Evolutionary conservation across 2,329 filamentous ascomycete genomes (phyloP).

Genomic region (Fusarium sp.): DNA sequence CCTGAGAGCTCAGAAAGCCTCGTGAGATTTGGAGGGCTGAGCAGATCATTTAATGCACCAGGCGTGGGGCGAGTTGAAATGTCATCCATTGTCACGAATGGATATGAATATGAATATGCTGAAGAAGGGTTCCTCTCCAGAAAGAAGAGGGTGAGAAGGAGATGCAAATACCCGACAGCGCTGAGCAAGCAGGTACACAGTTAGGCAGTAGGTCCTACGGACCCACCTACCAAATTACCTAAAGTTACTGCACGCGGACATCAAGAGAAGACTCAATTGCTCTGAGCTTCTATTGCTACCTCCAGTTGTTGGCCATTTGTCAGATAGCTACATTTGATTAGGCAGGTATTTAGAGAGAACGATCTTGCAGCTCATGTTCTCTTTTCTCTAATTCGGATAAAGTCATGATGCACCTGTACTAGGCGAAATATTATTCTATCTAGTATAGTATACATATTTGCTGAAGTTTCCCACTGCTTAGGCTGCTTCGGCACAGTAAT

Average conservation of each 20-base stretch:
- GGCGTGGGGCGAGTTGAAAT: neutral
- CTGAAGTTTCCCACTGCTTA: neutral
- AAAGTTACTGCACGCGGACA: neutral
- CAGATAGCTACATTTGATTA: neutral
- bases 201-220: neutral
- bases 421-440: neutral
- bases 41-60: slow-evolving; percentile 14
- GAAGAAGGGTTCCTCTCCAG: neutral
- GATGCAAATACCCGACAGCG: neutral
- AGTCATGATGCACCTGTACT: neutral
- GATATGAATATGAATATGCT: neutral
- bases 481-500: neutral
- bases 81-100: neutral
- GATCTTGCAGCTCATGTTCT: neutral
- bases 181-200: neutral
- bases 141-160: neutral
- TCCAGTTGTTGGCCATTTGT: neutral
- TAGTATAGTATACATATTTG: neutral
- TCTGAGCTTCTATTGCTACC: neutral
- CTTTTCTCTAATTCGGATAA: neutral
- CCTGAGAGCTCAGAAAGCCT: slow-evolving; percentile 23
- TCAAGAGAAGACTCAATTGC: neutral
- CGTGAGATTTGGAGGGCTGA: slow-evolving; percentile 22
- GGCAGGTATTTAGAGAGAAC: neutral
- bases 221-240: neutral